Evolutionary conservation across 495 filamentous ascomycete genomes (phyloP).

Genomic region (Xylaria nigripes): DNA sequence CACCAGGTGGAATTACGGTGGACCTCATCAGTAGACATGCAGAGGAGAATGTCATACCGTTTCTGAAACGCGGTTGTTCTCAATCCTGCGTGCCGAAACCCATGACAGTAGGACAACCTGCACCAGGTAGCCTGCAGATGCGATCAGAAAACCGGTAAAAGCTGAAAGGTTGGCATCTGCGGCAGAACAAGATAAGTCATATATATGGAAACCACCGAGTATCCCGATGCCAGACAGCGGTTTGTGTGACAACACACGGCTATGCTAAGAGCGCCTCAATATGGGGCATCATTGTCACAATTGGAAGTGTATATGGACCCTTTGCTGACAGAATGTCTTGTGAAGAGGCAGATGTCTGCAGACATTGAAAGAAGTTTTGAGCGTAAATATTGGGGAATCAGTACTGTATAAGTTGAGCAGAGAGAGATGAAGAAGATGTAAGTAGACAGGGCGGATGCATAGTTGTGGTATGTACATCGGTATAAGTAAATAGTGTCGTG

Average conservation of each 20-base stretch:
- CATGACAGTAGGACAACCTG: slow-evolving; percentile 9
- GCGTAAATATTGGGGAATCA: no score
- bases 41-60: slow-evolving; percentile 44
- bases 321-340: background rate
- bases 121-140: slow-evolving; percentile 1
- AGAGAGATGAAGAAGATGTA: no score
- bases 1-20: slow-evolving; percentile 5
- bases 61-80: slow-evolving; percentile 57
- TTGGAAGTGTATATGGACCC: background rate
- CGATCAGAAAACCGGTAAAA: background rate
- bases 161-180: background rate
- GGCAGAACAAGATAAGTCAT: background rate
- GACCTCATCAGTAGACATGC: slow-evolving; percentile 20
- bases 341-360: no score
- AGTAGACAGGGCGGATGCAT: no score
- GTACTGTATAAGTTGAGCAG: no score
- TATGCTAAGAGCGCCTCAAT: background rate
- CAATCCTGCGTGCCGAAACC: slow-evolving; percentile 49
- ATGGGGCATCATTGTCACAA: background rate
- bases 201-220: no score
- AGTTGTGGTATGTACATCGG: no score
- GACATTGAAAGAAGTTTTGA: no score
- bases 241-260: background rate
- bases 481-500: no score
- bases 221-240: background rate